Evolutionary conservation across 2,329 filamentous ascomycete genomes (phyloP).

Genomic region (Scolecobasidium constrictum): DNA sequence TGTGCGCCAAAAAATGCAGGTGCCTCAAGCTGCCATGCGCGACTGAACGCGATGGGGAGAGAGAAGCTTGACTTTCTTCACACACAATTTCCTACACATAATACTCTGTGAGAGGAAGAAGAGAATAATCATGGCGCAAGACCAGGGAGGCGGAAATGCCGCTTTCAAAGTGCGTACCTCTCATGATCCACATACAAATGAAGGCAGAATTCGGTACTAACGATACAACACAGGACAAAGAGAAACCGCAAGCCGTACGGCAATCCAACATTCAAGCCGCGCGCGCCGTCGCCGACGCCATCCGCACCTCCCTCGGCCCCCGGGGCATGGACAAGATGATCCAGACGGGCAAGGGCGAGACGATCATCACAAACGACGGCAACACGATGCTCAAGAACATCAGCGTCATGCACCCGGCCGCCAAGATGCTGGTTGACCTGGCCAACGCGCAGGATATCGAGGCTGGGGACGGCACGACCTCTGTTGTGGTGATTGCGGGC

Average conservation of each 20-base stretch:
- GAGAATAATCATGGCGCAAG: conserved; percentile 12
- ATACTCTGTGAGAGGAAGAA: no score
- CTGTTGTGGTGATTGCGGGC: conserved; percentile 94
- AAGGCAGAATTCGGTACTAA: no score
- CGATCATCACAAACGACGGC: conserved; percentile 98
- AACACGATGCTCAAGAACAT: conserved; percentile 99
- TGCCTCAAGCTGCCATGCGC: no score
- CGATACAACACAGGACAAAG: conserved; percentile 59
- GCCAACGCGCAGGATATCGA: conserved; percentile 97
- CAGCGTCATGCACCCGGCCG: conserved; percentile 98
- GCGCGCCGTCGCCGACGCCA: conserved; percentile 94
- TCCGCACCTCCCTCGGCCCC: conserved; percentile 90
- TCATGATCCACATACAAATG: background rate
- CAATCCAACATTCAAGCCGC: conserved; percentile 95
- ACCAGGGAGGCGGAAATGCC: conserved; percentile 42
- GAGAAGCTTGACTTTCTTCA: no score
- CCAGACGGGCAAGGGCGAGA: conserved; percentile 89
- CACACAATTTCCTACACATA: no score
- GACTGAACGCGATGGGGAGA: no score
- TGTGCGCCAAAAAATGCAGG: no score
- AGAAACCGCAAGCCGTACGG: conserved; percentile 96
- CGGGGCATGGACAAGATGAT: conserved; percentile 99
- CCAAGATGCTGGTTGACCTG: conserved; percentile 97
- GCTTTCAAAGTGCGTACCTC: conserved; percentile 48
- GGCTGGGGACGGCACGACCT: conserved; percentile 95